phyloP scores from a whole-genome alignment of 2,329 filamentous ascomycete species.

The Lasiodiplodia sp. region DNA sequence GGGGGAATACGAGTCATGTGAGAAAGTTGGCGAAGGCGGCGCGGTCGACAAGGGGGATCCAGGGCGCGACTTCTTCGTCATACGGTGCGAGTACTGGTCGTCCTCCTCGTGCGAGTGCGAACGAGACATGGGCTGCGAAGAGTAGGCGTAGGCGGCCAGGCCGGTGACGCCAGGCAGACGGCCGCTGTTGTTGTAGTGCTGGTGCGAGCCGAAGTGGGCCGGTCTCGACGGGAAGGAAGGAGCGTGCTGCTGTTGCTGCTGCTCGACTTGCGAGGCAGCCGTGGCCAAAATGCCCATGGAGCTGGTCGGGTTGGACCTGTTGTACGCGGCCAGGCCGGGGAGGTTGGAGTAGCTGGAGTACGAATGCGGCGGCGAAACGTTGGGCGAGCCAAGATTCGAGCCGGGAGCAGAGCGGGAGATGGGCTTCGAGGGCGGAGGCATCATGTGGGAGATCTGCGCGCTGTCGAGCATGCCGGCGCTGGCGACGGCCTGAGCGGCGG shows the following conservation, averaged over 20 bases:
- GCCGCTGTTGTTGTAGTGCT: constrained; percentile 58
- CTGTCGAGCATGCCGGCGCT: constrained; percentile 60
- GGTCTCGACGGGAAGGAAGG: constrained; percentile 44
- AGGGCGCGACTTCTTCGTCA: constrained; percentile 87
- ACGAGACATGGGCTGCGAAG: constrained; percentile 83
- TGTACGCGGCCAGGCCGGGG: constrained; percentile 65
- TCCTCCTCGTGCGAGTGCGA: constrained; percentile 86
- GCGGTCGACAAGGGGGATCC: constrained; percentile 96
- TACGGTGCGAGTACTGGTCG: constrained; percentile 77
- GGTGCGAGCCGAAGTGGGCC: constrained; percentile 45
- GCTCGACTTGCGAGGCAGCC: constrained; percentile 71
- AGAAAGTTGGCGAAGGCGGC: constrained; percentile 94
- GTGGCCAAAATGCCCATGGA: constrained; percentile 73
- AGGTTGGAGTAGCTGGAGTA: constrained; percentile 70
- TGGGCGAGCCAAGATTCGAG: constrained; percentile 88
- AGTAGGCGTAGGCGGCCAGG: constrained; percentile 65
- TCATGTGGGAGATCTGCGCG: constrained; percentile 66
- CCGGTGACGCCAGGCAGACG: constrained; percentile 63
- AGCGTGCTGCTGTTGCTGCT: constrained; percentile 60
- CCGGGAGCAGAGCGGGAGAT: constrained; percentile 88
- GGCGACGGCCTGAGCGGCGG: constrained; percentile 60
- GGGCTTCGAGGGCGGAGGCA: constrained; percentile 75
- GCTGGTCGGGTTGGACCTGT: constrained; percentile 48
- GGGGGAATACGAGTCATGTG: constrained; percentile 91
- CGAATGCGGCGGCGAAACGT: constrained; percentile 92